Conservation (phyloP, 2,329 filamentous ascomycete genomes). For the Colletotrichum viniferum region DNA sequence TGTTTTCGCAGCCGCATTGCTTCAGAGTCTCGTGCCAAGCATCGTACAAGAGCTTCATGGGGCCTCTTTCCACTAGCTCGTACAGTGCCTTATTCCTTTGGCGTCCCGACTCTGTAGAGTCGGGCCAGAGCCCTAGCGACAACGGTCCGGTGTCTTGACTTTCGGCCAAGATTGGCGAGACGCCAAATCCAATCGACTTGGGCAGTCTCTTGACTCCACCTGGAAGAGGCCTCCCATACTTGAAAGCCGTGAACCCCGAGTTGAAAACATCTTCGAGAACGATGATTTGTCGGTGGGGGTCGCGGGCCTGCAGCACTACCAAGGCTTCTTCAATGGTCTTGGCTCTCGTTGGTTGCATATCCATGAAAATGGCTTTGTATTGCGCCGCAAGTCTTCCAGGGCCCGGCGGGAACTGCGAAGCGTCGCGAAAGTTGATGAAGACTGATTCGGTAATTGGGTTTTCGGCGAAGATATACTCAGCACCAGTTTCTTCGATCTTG, state of each 20-base stretch:
- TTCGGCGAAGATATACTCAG: constrained; percentile 31
- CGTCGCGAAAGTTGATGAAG: not conserved
- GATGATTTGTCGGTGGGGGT: constrained; percentile 35
- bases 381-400: constrained; percentile 2
- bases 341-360: not conserved
- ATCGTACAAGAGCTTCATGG: constrained; percentile 14
- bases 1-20: not conserved
- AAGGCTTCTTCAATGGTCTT: constrained; percentile 15
- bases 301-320: constrained; percentile 24
- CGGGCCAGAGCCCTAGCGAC: constrained; percentile 32
- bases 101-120: constrained; percentile 31
- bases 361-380: constrained; percentile 17
- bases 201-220: constrained; percentile 27
- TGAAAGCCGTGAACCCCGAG: constrained; percentile 32
- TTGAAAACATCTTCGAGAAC: constrained; percentile 35
- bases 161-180: constrained; percentile 31
- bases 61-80: constrained; percentile 10
- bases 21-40: not conserved
- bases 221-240: constrained; percentile 26
- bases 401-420: constrained; percentile 15
- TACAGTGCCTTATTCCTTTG: constrained; percentile 27
- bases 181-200: constrained; percentile 34
- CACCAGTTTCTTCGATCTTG: constrained; percentile 35
- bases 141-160: constrained; percentile 36
- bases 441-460: not conserved